A percentile compares a stretch with the other conserved stretches of the same genome.
phyloP scores from a whole-genome alignment of 83 land plant genomes.

The Thuja plicata region DNA sequence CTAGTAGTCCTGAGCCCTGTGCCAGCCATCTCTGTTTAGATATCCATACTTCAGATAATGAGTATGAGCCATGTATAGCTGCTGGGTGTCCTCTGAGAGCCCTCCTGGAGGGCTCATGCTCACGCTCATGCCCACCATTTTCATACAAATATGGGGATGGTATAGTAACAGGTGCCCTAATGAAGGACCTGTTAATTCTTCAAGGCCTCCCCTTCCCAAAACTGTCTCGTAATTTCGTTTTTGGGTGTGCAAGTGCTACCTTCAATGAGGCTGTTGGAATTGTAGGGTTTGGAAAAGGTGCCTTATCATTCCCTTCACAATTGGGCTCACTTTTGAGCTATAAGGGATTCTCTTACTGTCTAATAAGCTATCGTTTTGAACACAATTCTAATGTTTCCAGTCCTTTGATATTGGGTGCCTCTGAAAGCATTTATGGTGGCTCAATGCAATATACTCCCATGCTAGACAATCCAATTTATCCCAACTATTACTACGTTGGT shows the following conservation, averaged over 20 bases:
- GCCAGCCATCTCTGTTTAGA: constrained; percentile 34
- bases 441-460: constrained; percentile 45
- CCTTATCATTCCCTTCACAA: constrained; percentile 46
- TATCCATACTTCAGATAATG: constrained; percentile 44
- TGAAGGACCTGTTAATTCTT: constrained; percentile 19
- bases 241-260: constrained; percentile 52
- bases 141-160: constrained; percentile 49
- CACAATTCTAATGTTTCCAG: constrained; percentile 48
- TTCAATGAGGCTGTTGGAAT: constrained; percentile 53
- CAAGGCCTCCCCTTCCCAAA: constrained; percentile 19
- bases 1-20: constrained; percentile 32
- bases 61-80: constrained; percentile 34
- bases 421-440: constrained; percentile 27
- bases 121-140: constrained; percentile 51
- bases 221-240: constrained; percentile 27
- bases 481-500: constrained; percentile 52
- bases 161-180: constrained; percentile 26
- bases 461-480: constrained; percentile 41
- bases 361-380: constrained; percentile 42
- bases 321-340: constrained; percentile 24
- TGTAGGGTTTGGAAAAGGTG: constrained; percentile 53
- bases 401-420: constrained; percentile 42
- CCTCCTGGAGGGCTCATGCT: constrained; percentile 32
- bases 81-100: constrained; percentile 40
- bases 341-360: constrained; percentile 61